Conservation (phyloP, 1,284 basidiomycete species). For the Irpex lacteus region DNA sequence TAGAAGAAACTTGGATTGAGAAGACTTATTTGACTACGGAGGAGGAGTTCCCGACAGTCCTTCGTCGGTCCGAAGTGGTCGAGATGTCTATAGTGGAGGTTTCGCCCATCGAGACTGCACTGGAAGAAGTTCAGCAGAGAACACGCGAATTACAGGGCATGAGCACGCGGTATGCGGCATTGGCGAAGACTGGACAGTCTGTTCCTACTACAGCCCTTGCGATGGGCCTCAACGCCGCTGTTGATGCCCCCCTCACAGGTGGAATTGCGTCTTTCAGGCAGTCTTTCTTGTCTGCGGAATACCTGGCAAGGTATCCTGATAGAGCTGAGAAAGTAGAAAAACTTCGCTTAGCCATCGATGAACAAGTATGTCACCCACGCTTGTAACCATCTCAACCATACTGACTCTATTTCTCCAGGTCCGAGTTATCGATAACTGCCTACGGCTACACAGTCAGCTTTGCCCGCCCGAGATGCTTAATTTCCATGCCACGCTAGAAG, state of each 20-base stretch:
- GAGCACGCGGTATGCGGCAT: constrained; percentile 68
- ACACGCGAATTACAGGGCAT: constrained; percentile 74
- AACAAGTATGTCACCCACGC: constrained; percentile 54
- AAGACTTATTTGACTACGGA: constrained; percentile 87
- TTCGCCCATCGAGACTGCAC: constrained; percentile 83
- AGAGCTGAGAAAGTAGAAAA: constrained; percentile 69
- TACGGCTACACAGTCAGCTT: constrained; percentile 79
- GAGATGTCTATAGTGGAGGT: constrained; percentile 75
- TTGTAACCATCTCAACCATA: not conserved
- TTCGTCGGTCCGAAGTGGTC: constrained; percentile 89
- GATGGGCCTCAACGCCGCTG: constrained; percentile 85
- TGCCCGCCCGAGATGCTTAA: constrained; percentile 86
- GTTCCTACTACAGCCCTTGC: constrained; percentile 83
- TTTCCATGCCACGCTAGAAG: constrained; percentile 89
- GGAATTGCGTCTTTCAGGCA: constrained; percentile 79
- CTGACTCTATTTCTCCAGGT: constrained; percentile 42
- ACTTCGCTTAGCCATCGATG: constrained; percentile 73
- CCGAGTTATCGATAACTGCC: constrained; percentile 78
- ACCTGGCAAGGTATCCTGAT: constrained; percentile 67
- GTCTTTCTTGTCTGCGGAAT: constrained; percentile 75
- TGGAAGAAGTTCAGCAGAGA: constrained; percentile 77
- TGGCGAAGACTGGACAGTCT: constrained; percentile 73
- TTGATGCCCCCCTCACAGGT: constrained; percentile 79
- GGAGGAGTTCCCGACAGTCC: constrained; percentile 89
- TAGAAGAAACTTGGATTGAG: constrained; percentile 84